Evolutionary conservation across 257 asterid species (phyloP), one percentile per base, ranked within the genome.

Genomic region (Craterostigma plantagineum): DNA sequence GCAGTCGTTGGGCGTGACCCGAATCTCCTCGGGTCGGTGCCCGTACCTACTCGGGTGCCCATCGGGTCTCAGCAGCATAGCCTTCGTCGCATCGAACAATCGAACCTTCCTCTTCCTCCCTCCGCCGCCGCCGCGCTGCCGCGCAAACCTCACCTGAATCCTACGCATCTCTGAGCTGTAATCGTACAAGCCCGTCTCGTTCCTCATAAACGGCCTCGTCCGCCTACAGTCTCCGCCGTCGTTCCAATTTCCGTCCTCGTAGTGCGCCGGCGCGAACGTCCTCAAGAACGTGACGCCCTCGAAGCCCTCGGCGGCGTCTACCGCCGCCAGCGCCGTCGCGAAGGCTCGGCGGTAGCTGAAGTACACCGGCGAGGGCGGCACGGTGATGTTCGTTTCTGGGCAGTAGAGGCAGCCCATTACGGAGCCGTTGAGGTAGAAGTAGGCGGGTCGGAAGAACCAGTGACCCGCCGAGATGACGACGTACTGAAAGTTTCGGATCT

Each of bases 1-100:
- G 46, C 81, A 72, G 33, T 75, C 84, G 38, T 59, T 75, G n/a
- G 53, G 11, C 10, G 64, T 3, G 71, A 71, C 18, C 58, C 57
- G 63, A 50, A 62, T 62, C 65, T 7, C 7, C 4, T 11, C 13
- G 10, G 11, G 10, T 13, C 35, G 4, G 14, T 36, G 40, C 54
- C 95, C 46, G 51, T 83, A 79, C 9, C 56, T 65, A 7, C 92
- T 80, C 0, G 93, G 92, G 46, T 84, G 93, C 17, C 95, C 95
- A n/a, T 79, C 93, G 0, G 92, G 84, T 33, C 93, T 67, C 65
- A 79, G 9, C 30, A 79, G 60, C 1, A 81, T 76, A 40, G 71
- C 63, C 5, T 27, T 10, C 0, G 79, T 76, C 0, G 82, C 56
- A 13, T 83, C 95, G 10, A 83, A 69, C 1, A 79, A 43, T 18